phyloP scores from a whole-genome alignment of 352 stramenopile genomes.

The Phytophthora pisi region DNA sequence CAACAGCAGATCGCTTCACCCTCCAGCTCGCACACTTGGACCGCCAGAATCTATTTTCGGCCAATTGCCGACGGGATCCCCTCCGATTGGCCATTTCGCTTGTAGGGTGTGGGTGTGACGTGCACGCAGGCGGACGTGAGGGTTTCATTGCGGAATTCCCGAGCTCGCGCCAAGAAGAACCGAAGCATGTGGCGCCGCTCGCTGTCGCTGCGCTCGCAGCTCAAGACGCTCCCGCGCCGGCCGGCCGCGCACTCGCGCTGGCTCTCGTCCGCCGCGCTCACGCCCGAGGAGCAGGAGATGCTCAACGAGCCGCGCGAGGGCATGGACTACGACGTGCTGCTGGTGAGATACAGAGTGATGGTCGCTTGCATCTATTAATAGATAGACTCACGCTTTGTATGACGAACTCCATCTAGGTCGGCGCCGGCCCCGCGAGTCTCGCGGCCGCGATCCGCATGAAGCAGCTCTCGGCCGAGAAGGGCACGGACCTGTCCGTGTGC shows the following conservation, averaged over 20 bases:
- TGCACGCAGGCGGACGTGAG: conserved; percentile 26
- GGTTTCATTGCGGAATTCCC: conserved; percentile 33
- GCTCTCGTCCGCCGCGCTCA: conserved; percentile 45
- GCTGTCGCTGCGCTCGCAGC: conserved; percentile 25
- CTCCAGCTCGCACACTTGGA: conserved; percentile 25
- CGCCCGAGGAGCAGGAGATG: conserved; percentile 71
- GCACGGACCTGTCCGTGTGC: conserved; percentile 95
- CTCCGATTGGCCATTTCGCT: conserved; percentile 23
- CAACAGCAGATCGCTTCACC: conserved; percentile 3
- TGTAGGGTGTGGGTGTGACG: conserved; percentile 31
- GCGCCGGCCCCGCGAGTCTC: conserved; percentile 91
- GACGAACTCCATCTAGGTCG: conserved; percentile 43
- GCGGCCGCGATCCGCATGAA: conserved; percentile 97
- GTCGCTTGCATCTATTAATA: not conserved
- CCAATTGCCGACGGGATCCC: conserved; percentile 10
- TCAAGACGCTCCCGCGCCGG: conserved; percentile 24
- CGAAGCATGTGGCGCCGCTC: conserved; percentile 50
- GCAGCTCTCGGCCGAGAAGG: conserved; percentile 94
- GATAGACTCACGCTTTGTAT: not conserved
- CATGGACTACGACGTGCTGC: conserved; percentile 99
- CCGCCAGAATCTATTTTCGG: conserved; percentile 28
- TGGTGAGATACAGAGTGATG: conserved; percentile 68
- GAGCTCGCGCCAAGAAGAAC: conserved; percentile 25
- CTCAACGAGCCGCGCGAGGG: conserved; percentile 84
- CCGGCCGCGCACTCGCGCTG: conserved; percentile 28